Evolutionary conservation across 2,329 filamentous ascomycete species (phyloP), one percentile per base, ranked within the genome.

Genomic region (Paecilomyces niveus): DNA sequence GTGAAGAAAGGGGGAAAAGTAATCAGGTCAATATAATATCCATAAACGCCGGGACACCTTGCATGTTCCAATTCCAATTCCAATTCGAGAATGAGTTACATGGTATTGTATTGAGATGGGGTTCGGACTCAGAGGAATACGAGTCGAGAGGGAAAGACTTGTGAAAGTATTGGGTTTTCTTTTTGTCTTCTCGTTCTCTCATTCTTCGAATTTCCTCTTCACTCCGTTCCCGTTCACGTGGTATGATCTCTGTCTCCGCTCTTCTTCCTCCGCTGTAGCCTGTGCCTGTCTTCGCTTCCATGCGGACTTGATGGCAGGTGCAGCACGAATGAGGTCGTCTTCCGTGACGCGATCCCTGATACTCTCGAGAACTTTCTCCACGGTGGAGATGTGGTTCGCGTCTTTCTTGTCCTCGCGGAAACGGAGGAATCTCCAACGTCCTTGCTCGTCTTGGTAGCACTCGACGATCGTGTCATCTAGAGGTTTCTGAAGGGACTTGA

Each of bases 381-480:
- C 90, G 0, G 90, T 93, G 18, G 80, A 86, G 60, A 89, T 88
- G 74, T 97, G 92, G 68, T 99, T 99, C 0, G 90, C 92, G 64
- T 96, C 89, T 29, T 81, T 80, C 77, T 99, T 99, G 74, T 99
- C 94, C 68, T 97, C 92, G 56, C 94, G 84, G 74, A 97, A 93
- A 31, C 92, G 86, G 65, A 94, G 88, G 72, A 90, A 90, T 59
- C 92, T 85, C 94, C 94, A 99, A 22, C 87, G 80, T 18, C 84
- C 84, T 58, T 86, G 74, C 1, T 85, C 80, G 68, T 96, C 91
- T 74, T 91, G 85, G 69, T 86, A 91, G 71, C 92, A 97, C 76
- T 99, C 94, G 57, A 97, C 88, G 60, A 99, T 89, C 55, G 89
- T 83, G 62, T 93, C 89, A 69, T 96, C 85, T n/a, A 97, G 79